A percentile compares a stretch with the other conserved stretches of the same genome.
phyloP scores from a whole-genome alignment of 208 protist species.

The Kentomonas sorsogonicus region DNA sequence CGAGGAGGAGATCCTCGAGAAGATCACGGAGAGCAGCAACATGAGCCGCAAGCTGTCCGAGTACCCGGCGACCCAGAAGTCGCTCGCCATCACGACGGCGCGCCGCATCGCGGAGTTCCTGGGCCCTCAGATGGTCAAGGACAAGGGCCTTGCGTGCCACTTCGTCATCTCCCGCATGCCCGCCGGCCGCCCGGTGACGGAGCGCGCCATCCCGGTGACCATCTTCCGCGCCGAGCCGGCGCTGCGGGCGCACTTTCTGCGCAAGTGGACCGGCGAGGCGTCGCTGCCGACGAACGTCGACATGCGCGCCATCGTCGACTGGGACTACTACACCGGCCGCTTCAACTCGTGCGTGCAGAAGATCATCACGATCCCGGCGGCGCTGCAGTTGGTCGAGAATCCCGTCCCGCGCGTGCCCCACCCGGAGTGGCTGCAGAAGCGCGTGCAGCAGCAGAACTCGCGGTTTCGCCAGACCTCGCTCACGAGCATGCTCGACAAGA shows the following conservation, averaged over 20 bases:
- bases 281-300: constrained; percentile 29
- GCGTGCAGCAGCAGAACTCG: constrained; percentile 78
- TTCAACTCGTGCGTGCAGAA: constrained; percentile 97
- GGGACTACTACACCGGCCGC: constrained; percentile 99
- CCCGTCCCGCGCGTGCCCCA: constrained; percentile 96
- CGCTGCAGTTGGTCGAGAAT: constrained; percentile 95
- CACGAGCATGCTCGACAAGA: constrained; percentile 40
- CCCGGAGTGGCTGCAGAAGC: constrained; percentile 97
- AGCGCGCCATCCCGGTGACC: constrained; percentile 95
- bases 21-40: constrained; percentile 97
- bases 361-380: constrained; percentile 99
- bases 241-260: constrained; percentile 88
- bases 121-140: constrained; percentile 97
- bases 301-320: constrained; percentile 96
- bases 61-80: constrained; percentile 98
- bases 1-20: constrained; percentile 95
- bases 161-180: constrained; percentile 98
- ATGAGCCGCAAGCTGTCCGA: constrained; percentile 95
- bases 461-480: constrained; percentile 72
- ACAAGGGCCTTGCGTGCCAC: constrained; percentile 95
- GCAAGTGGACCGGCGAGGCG: constrained; percentile 92
- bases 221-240: constrained; percentile 96
- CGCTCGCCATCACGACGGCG: constrained; percentile 97
- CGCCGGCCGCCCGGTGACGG: constrained; percentile 92
- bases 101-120: constrained; percentile 97